Percentiles rank a stretch among this genome's conserved stretches.
Conservation (phyloP, 2,329 filamentous ascomycete species). For the Coniosporium tulheliwenetii region DNA sequence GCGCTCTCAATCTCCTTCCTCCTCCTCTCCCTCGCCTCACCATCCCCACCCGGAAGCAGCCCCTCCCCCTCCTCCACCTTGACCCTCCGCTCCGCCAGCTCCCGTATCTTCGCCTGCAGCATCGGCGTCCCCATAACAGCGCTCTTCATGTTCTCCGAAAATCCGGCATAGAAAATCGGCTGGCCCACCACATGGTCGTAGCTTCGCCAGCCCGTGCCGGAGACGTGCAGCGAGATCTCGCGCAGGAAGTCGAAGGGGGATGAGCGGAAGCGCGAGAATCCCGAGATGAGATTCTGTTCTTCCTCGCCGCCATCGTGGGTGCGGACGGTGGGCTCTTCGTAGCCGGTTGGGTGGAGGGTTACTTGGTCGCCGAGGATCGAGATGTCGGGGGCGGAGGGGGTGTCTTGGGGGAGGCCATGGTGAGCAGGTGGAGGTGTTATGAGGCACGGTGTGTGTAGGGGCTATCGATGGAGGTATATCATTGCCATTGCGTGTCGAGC, state of each 20-base stretch:
- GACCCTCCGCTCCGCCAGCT: slow-evolving; percentile 62
- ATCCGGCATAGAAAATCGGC: slow-evolving; percentile 84
- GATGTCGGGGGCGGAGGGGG: slow-evolving; percentile 24
- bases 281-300: slow-evolving; percentile 59
- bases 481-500: no score
- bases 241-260: slow-evolving; percentile 66
- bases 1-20: slow-evolving; percentile 58
- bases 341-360: slow-evolving; percentile 27
- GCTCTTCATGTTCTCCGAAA: slow-evolving; percentile 76
- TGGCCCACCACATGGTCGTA: slow-evolving; percentile 86
- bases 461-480: no score
- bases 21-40: slow-evolving; percentile 38
- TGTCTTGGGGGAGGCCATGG: not conserved
- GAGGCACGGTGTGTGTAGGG: no score
- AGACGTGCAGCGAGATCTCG: slow-evolving; percentile 85
- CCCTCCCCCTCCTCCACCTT: slow-evolving; percentile 65
- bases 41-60: slow-evolving; percentile 42
- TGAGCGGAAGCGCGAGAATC: slow-evolving; percentile 75
- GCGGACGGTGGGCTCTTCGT: slow-evolving; percentile 13
- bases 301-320: slow-evolving; percentile 8
- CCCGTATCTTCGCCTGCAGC: slow-evolving; percentile 55
- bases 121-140: slow-evolving; percentile 62
- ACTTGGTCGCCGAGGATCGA: slow-evolving; percentile 29
- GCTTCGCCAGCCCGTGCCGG: slow-evolving; percentile 84
- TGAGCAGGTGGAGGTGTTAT: not conserved